Base-by-base conservation (phyloP, 805 yeast species). In the Torulaspora microellipsoides region DNA sequence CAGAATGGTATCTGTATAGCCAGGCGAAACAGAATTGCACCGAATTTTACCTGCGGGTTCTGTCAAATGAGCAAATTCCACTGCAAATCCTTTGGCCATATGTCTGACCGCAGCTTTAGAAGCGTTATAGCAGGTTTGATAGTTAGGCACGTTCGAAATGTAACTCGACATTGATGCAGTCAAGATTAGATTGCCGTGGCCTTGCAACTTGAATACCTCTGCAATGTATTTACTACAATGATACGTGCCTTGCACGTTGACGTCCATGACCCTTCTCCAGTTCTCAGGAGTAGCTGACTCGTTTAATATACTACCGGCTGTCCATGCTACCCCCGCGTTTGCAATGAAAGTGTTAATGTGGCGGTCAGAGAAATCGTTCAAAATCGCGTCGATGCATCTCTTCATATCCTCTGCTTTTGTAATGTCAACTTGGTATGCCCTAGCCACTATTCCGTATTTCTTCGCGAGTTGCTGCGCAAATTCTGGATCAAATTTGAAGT, bases 271-370 rank as follows among this genome's bases (percentile, higher is more conserved):
- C 52, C 78, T 78, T 62, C 75, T 70, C 90, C 93, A 89, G 15
- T 47, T 45, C 53, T 78, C 80, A 40, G 71, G 74, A 27, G 59
- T 51, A 1, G 69, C 71, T 25, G 65, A 67, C 29, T 56, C 57
- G 51, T 67, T 62, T 43, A 77, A 61, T 48, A 78, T 64, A 15
- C 75, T 75, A 27, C 89, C 89, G 29, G 75, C 71, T 15, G 79
- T 75, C 95, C 95, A 87, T n/a, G 89, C 82, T 36, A 85, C 79
- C 35, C 96, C 96, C 9, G 96, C 96, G 62, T 88, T 88, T 55
- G 95, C 95, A 38, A 88, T 91, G 56, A 85, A 83, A 28, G 86
- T 70, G 65, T 88, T 95, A 52, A 88, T 78, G 48, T 78, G 77
- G 43, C 81, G 80, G 23, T 90, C 91, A 4, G 43, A 37, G 61